A percentile compares a stretch with the other conserved stretches of the same genome.
Conservation (phyloP, 441 rosid genomes). For the Manihot esculenta region DNA sequence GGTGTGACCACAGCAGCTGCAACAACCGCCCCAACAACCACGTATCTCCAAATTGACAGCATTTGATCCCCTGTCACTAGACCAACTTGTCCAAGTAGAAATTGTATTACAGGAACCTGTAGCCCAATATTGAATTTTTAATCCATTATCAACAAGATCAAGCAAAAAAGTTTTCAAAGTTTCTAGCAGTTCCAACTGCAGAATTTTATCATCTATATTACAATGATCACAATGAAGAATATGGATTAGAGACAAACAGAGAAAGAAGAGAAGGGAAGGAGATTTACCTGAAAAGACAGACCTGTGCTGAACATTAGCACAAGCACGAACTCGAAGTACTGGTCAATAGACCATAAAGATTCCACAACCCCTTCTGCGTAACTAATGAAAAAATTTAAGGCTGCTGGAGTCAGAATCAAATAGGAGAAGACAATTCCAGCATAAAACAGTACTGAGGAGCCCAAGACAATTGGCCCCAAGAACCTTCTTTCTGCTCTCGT, state of each 20-base stretch:
- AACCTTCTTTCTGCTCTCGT: conserved; percentile 86
- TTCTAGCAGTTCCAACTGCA: background rate
- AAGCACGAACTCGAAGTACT: conserved; percentile 93
- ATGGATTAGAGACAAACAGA: background rate
- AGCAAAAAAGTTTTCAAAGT: too few species aligned
- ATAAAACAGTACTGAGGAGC: conserved; percentile 87
- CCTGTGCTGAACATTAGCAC: conserved; percentile 99
- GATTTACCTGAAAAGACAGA: conserved; percentile 84
- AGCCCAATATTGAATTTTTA: conserved; percentile 13
- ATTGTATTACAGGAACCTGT: conserved; percentile 97
- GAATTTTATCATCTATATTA: background rate
- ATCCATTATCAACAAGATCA: background rate
- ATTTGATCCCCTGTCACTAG: conserved; percentile 87
- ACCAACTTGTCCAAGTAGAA: conserved; percentile 88
- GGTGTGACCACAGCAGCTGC: conserved; percentile 96
- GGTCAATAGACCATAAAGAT: conserved; percentile 97
- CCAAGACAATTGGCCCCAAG: conserved; percentile 86
- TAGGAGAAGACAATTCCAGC: conserved; percentile 85
- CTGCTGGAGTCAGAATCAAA: conserved; percentile 81
- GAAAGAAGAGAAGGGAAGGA: background rate
- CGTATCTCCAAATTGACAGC: conserved; percentile 97
- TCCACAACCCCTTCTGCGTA: conserved; percentile 96
- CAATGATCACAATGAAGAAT: background rate
- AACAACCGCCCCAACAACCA: conserved; percentile 87
- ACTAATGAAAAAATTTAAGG: conserved; percentile 86